These are phyloP conservation scores for Elaeis guineensis DNA, from an alignment of 176 grass and related monocot genomes.

Conservation along the genomic window DNA sequence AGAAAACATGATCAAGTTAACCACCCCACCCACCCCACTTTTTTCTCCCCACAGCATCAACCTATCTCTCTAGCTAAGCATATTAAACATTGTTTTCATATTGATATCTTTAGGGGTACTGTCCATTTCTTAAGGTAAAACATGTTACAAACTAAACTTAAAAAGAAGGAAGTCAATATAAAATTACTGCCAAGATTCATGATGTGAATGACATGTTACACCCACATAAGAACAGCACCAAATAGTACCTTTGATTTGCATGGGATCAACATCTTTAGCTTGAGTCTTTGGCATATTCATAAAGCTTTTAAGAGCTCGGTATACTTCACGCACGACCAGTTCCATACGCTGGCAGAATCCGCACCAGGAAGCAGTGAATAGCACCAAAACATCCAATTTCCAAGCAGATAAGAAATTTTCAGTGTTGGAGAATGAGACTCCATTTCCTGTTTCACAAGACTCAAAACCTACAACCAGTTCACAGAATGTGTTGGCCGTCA, in stretches of 20 bases:
- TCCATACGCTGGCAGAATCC: conserved; percentile 90
- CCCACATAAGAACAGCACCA: too few relatives aligned
- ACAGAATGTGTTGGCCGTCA: conserved; percentile 61
- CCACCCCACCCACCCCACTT: too few relatives aligned
- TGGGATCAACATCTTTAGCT: conserved; percentile 26
- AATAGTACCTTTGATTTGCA: conserved; percentile 50
- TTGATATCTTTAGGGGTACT: too few relatives aligned
- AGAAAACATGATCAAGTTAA: too few relatives aligned
- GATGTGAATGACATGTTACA: too few relatives aligned
- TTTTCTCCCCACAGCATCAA: too few relatives aligned
- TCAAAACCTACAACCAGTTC: conserved; percentile 49
- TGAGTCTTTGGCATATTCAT: conserved; percentile 25
- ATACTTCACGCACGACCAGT: conserved; percentile 70
- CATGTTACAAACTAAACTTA: too few relatives aligned
- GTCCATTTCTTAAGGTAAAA: too few relatives aligned
- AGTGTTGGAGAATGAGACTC: conserved; percentile 18
- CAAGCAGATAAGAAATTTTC: conserved; percentile 42
- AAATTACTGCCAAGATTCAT: too few relatives aligned
- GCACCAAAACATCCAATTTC: conserved; percentile 81
- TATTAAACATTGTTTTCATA: too few relatives aligned
- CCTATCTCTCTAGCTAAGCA: too few relatives aligned
- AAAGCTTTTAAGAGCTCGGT: conserved; percentile 62
- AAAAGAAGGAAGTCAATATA: too few relatives aligned
- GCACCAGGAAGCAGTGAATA: conserved; percentile 95
- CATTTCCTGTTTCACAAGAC: conserved; percentile 38